Base-by-base conservation (phyloP, 1,284 basidiomycete species). In the Trichosporon sp. region DNA sequence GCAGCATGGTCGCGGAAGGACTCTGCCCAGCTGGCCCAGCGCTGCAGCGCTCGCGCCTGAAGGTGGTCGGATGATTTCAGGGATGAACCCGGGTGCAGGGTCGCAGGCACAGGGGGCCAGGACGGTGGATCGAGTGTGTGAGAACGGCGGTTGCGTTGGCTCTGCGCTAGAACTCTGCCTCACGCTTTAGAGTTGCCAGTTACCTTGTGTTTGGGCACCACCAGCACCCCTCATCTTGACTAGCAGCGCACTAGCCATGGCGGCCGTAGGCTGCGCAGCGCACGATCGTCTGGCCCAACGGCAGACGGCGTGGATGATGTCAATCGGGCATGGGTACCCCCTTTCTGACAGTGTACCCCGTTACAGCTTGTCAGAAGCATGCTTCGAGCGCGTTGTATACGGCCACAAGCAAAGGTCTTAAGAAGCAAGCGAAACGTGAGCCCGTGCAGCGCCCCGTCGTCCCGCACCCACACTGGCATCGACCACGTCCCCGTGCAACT, bases 121-220 rank as follows among this genome's bases (percentile, higher is more conserved):
- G 51, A 11, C 19, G n/a, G 48, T 54, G 21, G 48, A 54, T 26
- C 48, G 48, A 54, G 48, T 54, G 48, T 54, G 48, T 54, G 48
- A 54, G 48, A 54, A 54, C 48, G n/a, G n/a, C 19, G 46, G n/a
- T 26, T 11, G 48, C 7, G 48, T 54, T 21, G 7, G 48, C 48
- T 54, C 48, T 19, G 21, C 48, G 19, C 19, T 54, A 21, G 21
- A 46, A 46, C 16, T 46, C 43, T n/a, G 43, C 43, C 12, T n/a
- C 16, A n/a, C 43, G 14, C 7, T 54, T 54, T 54, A 54, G 51
- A 54, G 51, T 54, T 54, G 51, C 51, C 51, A n/a, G 51, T 54
- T 54, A 54, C 51, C 51, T 54, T 21, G n/a, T 54, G 51, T 54
- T 54, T 54, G 51, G 51, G 51, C 51, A 26, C 19, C 51, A 54